Evolutionary conservation across 1,284 basidiomycete genomes (phyloP).

Genomic region (Pyrrhoderma lamaoense): DNA sequence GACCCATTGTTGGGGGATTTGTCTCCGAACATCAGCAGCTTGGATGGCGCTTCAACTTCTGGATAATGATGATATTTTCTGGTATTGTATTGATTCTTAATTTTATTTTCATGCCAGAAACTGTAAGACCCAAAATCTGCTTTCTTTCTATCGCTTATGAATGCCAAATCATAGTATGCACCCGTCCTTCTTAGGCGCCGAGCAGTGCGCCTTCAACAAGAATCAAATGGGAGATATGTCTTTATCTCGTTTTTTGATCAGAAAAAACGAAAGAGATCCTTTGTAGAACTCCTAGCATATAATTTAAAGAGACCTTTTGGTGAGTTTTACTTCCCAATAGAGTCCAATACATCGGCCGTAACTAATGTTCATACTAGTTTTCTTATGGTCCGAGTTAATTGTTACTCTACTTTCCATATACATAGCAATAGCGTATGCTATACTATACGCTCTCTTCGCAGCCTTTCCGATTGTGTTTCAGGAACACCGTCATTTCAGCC

Average conservation of each 20-base stretch:
- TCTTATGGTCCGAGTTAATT: constrained; percentile 63
- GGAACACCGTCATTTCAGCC: constrained; percentile 48
- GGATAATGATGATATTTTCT: constrained; percentile 58
- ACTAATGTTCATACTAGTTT: constrained; percentile 32
- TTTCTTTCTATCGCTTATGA: neutral
- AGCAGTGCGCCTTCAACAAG: constrained; percentile 41
- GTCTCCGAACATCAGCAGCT: constrained; percentile 40
- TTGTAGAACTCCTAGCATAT: constrained; percentile 31
- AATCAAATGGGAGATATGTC: constrained; percentile 35
- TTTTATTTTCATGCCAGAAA: constrained; percentile 44
- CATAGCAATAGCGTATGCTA: constrained; percentile 59
- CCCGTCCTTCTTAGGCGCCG: constrained; percentile 58
- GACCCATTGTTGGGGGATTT: constrained; percentile 61
- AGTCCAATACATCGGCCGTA: constrained; percentile 8
- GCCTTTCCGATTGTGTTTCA: constrained; percentile 60
- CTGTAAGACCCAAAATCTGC: constrained; percentile 29
- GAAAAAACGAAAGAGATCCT: constrained; percentile 35
- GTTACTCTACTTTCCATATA: constrained; percentile 62
- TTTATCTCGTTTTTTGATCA: constrained; percentile 53
- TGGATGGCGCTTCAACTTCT: constrained; percentile 67
- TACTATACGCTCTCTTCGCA: constrained; percentile 51
- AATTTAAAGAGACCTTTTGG: constrained; percentile 58
- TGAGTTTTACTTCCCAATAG: constrained; percentile 25
- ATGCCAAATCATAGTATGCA: constrained; percentile 42
- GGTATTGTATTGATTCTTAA: constrained; percentile 41